Percentiles rank a stretch among this genome's conserved stretches.
Conservation (phyloP, 1,284 basidiomycete species). For the Tremellales sp. region DNA sequence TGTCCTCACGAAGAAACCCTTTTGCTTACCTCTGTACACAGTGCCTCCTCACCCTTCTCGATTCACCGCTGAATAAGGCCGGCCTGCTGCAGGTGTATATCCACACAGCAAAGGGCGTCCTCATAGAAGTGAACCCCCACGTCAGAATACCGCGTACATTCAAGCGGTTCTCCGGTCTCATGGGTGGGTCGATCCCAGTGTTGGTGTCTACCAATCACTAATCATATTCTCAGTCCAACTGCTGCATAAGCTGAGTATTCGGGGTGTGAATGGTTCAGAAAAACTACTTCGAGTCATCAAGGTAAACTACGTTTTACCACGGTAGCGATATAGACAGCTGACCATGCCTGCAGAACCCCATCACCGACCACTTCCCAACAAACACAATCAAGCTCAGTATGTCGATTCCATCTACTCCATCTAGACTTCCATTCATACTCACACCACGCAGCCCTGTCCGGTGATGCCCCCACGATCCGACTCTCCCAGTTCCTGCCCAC, state of each 20-base stretch:
- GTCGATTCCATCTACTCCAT: conserved; percentile 40
- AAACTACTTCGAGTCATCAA: conserved; percentile 97
- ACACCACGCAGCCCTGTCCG: conserved; percentile 68
- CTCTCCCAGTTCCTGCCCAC: conserved; percentile 78
- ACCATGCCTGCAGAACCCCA: conserved; percentile 66
- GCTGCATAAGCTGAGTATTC: conserved; percentile 90
- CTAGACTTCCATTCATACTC: conserved; percentile 1
- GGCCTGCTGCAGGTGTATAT: conserved; percentile 97
- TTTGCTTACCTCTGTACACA: conserved; percentile 38
- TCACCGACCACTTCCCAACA: conserved; percentile 89
- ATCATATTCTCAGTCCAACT: conserved; percentile 83
- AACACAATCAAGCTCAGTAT: conserved; percentile 93
- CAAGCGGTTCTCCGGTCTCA: conserved; percentile 96
- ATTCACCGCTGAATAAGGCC: conserved; percentile 97
- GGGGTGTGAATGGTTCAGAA: conserved; percentile 93
- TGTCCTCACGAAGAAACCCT: neutral
- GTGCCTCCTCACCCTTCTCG: conserved; percentile 94
- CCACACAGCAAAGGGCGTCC: conserved; percentile 91
- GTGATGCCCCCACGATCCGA: conserved; percentile 79
- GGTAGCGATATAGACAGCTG: conserved; percentile 8
- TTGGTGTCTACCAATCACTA: neutral
- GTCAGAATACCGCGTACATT: conserved; percentile 97
- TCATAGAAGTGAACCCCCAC: conserved; percentile 98
- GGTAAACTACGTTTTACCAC: conserved; percentile 48
- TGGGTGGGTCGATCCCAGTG: conserved; percentile 64